Conservation (phyloP, 192 early-diverging fungal species). For the Gaertneriomyces sp. region DNA sequence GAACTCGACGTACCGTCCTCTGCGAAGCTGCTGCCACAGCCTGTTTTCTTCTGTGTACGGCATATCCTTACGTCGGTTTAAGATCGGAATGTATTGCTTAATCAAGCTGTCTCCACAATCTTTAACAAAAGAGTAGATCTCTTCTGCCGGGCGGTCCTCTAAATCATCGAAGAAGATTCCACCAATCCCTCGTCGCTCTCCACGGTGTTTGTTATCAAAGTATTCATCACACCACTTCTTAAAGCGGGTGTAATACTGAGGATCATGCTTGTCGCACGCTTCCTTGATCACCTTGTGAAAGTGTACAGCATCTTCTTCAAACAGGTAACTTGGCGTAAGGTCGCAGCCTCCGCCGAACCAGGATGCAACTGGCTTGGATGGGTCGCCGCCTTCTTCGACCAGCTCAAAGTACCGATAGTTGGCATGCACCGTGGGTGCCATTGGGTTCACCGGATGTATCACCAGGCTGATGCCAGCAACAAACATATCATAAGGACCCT, state of each 20-base stretch:
- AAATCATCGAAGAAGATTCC: constrained; percentile 99
- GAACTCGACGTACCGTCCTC: constrained; percentile 97
- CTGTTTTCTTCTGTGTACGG: constrained; percentile 74
- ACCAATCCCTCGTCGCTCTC: constrained; percentile 88
- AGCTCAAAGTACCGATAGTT: constrained; percentile 99
- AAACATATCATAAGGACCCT: constrained; percentile 54
- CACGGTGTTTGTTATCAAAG: constrained; percentile 82
- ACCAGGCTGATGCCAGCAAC: constrained; percentile 89
- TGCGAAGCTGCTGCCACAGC: constrained; percentile 90
- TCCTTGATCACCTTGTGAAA: constrained; percentile 90
- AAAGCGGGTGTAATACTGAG: constrained; percentile 78
- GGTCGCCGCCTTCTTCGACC: constrained; percentile 48
- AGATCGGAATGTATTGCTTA: constrained; percentile 82
- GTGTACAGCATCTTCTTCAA: constrained; percentile 85
- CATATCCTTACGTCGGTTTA: constrained; percentile 75
- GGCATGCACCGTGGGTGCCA: constrained; percentile 92
- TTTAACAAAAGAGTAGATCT: constrained; percentile 80
- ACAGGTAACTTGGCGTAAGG: constrained; percentile 88
- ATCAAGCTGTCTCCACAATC: constrained; percentile 79
- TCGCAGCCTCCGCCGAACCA: constrained; percentile 99
- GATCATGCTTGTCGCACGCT: constrained; percentile 87
- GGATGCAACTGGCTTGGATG: constrained; percentile 63
- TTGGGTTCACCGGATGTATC: constrained; percentile 92
- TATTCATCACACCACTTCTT: constrained; percentile 98
- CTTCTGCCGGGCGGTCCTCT: constrained; percentile 48